A percentile compares a stretch with the other conserved stretches of the same genome.
Evolutionary conservation across 2,329 filamentous ascomycete genomes (phyloP).

Genomic region (Cladorrhinum sp.): DNA sequence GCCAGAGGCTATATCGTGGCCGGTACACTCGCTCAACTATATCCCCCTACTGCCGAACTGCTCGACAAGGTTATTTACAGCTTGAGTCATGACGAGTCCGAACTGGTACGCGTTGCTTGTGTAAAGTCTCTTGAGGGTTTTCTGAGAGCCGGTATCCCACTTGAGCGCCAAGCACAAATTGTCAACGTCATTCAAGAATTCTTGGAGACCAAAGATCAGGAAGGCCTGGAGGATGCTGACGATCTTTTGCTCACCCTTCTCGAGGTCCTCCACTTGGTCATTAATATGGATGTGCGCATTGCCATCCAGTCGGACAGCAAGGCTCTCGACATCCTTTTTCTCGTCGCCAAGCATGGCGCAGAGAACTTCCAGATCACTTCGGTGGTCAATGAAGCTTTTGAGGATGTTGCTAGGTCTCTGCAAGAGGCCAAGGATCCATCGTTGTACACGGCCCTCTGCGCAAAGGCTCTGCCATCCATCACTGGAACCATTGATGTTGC

Average conservation of each 20-base stretch:
- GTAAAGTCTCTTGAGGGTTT: conserved; percentile 78
- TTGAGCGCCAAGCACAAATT: conserved; percentile 58
- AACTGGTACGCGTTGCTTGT: conserved; percentile 88
- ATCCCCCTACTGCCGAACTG: conserved; percentile 60
- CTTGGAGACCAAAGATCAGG: conserved; percentile 74
- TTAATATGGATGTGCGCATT: conserved; percentile 73
- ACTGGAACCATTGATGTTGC: conserved; percentile 88
- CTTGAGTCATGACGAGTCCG: conserved; percentile 71
- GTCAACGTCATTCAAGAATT: conserved; percentile 67
- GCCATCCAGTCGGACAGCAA: conserved; percentile 68
- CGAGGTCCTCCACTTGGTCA: conserved; percentile 79
- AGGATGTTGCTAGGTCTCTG: conserved; percentile 74
- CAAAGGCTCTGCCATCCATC: conserved; percentile 81
- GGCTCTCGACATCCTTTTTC: conserved; percentile 81
- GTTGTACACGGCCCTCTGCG: conserved; percentile 73
- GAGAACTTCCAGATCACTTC: conserved; percentile 88
- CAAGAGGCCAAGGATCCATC: conserved; percentile 51
- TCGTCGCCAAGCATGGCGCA: conserved; percentile 82
- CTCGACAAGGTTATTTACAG: conserved; percentile 67
- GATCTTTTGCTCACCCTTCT: conserved; percentile 88
- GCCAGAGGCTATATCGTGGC: conserved; percentile 86
- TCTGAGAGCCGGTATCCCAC: conserved; percentile 48
- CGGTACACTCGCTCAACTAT: conserved; percentile 71
- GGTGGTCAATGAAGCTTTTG: conserved; percentile 85
- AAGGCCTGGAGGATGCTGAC: conserved; percentile 81